phyloP scores from a whole-genome alignment of 345 rosid genomes.

The Eucalyptus tenuipes region DNA sequence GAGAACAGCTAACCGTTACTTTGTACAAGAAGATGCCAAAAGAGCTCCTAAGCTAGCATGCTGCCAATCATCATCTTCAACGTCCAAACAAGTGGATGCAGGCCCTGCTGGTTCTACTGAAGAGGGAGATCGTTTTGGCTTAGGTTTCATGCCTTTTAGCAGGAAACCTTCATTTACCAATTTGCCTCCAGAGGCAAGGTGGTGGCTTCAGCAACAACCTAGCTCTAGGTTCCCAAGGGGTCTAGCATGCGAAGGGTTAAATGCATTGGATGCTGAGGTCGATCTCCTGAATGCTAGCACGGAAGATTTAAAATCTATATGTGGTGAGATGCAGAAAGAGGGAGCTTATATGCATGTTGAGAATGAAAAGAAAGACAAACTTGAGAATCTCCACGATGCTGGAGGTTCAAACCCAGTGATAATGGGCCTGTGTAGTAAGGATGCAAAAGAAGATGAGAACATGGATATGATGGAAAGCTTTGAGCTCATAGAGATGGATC shows the following conservation, averaged over 20 bases:
- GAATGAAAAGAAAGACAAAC: neutral
- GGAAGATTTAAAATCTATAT: neutral
- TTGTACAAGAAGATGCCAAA: constrained; percentile 98
- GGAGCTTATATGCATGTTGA: neutral
- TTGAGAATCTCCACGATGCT: neutral
- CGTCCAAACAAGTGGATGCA: constrained; percentile 41
- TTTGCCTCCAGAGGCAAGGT: constrained; percentile 41
- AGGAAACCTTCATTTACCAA: constrained; percentile 27
- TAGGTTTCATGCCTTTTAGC: constrained; percentile 49
- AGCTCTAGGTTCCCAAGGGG: constrained; percentile 45
- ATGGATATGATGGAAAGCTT: constrained; percentile 26
- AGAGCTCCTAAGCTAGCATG: constrained; percentile 94
- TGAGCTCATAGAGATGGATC: constrained; percentile 20
- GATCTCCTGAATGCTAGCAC: constrained; percentile 18
- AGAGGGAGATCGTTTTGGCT: constrained; percentile 21
- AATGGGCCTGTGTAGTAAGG: neutral
- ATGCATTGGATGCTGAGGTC: constrained; percentile 39
- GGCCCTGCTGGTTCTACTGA: constrained; percentile 31
- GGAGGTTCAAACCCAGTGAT: neutral
- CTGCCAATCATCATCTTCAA: constrained; percentile 67
- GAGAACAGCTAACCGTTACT: constrained; percentile 83
- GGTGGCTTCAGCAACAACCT: constrained; percentile 75
- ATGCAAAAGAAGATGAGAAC: constrained; percentile 23
- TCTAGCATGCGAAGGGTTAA: constrained; percentile 32
- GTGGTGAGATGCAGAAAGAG: neutral